Evolutionary conservation across 345 rosid genomes (phyloP).

Genomic region (Aquilaria malaccensis): DNA sequence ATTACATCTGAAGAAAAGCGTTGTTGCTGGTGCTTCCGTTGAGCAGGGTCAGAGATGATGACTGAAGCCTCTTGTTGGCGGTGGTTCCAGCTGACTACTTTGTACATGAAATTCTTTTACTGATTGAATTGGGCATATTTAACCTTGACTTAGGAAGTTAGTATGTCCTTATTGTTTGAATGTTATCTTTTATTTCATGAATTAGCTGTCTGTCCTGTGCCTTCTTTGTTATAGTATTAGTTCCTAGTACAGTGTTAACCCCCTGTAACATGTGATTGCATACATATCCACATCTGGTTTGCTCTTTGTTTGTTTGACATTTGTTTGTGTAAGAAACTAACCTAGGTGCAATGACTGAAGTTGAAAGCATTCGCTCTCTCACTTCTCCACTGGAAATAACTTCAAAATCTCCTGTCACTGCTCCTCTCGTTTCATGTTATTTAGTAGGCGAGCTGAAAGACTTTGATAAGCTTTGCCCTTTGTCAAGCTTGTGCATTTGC

Average conservation of each 20-base stretch:
- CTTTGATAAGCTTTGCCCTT: no score
- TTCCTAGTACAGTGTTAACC: conserved; percentile 19
- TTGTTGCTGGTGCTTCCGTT: conserved; percentile 11
- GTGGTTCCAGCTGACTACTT: conserved; percentile 21
- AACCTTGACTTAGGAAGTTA: conserved; percentile 14
- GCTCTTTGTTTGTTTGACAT: no score
- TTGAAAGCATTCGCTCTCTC: no score
- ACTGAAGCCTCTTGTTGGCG: conserved; percentile 20
- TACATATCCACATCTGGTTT: no score
- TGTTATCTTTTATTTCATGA: conserved; percentile 10
- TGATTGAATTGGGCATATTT: conserved; percentile 17
- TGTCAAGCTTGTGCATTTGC: no score
- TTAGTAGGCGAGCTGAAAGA: no score
- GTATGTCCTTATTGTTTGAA: conserved; percentile 6
- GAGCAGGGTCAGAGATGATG: conserved; percentile 16
- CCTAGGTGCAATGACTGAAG: no score
- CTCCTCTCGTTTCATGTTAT: no score
- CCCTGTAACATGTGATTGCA: conserved; percentile 17
- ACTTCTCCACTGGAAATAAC: no score
- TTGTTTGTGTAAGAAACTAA: no score
- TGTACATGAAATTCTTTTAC: conserved; percentile 28
- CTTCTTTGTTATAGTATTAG: conserved; percentile 13
- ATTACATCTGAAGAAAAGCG: conserved; percentile 12
- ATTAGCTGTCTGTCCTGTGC: conserved; percentile 9
- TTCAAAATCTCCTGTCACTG: no score